These are phyloP conservation scores for Neoarthrinium moseri DNA, from an alignment of 2,329 filamentous ascomycete species.

Conservation along the genomic window DNA sequence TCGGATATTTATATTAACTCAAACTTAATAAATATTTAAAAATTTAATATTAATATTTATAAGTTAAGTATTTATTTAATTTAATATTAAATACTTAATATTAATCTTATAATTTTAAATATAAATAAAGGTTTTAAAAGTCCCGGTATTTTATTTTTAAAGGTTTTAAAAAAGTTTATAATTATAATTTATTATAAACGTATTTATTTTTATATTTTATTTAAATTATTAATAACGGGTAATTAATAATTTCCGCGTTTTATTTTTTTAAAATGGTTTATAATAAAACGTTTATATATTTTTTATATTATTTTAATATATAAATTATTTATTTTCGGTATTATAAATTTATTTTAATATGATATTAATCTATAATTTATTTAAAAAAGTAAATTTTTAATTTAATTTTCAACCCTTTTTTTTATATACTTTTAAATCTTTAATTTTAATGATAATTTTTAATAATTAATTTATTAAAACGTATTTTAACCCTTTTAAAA, in stretches of 20 bases:
- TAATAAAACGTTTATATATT: too few species aligned
- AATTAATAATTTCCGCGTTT: neutral
- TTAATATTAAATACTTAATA: neutral
- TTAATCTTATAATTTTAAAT: neutral
- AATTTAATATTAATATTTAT: neutral
- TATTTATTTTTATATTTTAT: neutral
- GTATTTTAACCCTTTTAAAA: neutral
- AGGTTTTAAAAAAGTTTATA: neutral
- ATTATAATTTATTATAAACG: neutral
- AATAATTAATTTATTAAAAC: neutral
- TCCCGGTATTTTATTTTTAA: neutral
- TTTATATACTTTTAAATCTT: neutral
- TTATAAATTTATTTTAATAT: too few species aligned
- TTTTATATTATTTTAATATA: too few species aligned
- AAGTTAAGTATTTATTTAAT: neutral
- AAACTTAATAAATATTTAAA: neutral
- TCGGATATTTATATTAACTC: neutral
- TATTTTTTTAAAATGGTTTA: neutral
- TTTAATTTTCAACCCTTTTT: neutral
- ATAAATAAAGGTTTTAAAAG: too few species aligned
- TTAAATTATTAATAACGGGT: neutral
- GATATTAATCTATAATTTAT: neutral
- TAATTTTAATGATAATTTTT: neutral
- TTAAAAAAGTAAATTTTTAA: neutral
- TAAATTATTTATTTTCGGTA: neutral